A percentile compares a stretch with the other conserved stretches of the same genome.
Evolutionary conservation across 1,139 yeast species (phyloP).

Genomic region (Lodderomyces beijingensis): DNA sequence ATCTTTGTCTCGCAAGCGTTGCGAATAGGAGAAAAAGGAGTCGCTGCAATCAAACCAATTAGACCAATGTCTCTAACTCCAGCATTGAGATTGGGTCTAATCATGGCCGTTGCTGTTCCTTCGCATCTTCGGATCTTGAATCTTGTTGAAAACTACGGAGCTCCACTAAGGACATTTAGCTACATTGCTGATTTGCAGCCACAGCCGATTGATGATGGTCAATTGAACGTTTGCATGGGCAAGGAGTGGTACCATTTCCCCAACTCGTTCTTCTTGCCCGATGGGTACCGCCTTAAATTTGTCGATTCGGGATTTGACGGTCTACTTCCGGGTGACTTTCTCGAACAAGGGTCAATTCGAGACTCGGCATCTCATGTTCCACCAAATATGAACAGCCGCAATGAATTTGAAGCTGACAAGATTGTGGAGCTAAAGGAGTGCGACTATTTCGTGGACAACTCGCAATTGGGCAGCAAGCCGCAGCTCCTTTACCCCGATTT

Average conservation of each 20-base stretch:
- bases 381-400: conserved; percentile 66
- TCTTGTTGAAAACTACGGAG: conserved; percentile 53
- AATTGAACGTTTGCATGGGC: conserved; percentile 68
- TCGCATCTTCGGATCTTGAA: conserved; percentile 39
- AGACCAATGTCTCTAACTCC: not conserved
- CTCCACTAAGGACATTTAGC: conserved; percentile 42
- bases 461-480: conserved; percentile 17
- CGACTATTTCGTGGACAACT: conserved; percentile 57
- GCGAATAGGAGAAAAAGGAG: conserved; percentile 4
- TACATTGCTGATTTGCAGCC: conserved; percentile 9
- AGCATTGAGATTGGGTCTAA: conserved; percentile 5
- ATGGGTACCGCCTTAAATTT: conserved; percentile 57
- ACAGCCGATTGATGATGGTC: conserved; percentile 5
- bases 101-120: conserved; percentile 9
- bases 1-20: conserved; percentile 37
- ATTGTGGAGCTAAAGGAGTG: conserved; percentile 44
- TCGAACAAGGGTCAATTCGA: conserved; percentile 31
- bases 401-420: conserved; percentile 54
- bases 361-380: conserved; percentile 45
- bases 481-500: conserved; percentile 12
- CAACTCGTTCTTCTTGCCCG: conserved; percentile 73
- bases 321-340: conserved; percentile 81
- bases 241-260: conserved; percentile 96
- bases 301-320: conserved; percentile 81
- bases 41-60: too few species aligned